Percentiles rank a stretch among this genome's conserved stretches.
Evolutionary conservation across 1,139 yeast species (phyloP).

Genomic region (Saccharomycopsis hybrid): DNA sequence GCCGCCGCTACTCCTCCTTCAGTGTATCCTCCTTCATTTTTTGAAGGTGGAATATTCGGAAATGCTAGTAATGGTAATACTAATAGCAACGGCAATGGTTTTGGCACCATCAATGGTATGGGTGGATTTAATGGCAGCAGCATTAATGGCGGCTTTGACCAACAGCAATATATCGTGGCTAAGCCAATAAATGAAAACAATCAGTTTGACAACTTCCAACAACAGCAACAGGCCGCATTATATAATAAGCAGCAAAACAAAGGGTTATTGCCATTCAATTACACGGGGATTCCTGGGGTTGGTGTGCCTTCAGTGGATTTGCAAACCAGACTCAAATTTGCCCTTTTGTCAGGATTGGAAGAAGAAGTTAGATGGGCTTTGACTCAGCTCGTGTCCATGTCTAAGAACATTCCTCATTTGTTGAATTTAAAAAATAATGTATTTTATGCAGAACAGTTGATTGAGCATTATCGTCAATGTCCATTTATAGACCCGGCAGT

Average conservation of each 20-base stretch:
- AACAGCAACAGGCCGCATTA: constrained; percentile 7
- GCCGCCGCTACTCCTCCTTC: no score
- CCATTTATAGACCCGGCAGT: constrained; percentile 27
- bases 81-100: no score
- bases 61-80: no score
- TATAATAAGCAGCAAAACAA: constrained; percentile 9
- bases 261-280: constrained; percentile 22
- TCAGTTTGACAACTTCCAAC: constrained; percentile 16
- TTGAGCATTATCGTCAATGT: constrained; percentile 27
- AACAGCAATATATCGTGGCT: constrained; percentile 9
- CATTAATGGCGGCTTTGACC: no score
- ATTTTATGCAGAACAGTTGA: constrained; percentile 44
- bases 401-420: constrained; percentile 43
- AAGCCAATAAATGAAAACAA: constrained; percentile 19
- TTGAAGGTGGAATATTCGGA: no score
- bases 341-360: constrained; percentile 52
- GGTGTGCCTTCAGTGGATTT: constrained; percentile 48
- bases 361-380: constrained; percentile 65
- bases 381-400: constrained; percentile 49
- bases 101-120: no score
- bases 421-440: constrained; percentile 45
- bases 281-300: constrained; percentile 35
- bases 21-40: no score
- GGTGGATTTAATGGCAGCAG: no score
- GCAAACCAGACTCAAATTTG: constrained; percentile 53